Conservation (phyloP, 305 asterid genomes). For the Fraxinus sp. region DNA sequence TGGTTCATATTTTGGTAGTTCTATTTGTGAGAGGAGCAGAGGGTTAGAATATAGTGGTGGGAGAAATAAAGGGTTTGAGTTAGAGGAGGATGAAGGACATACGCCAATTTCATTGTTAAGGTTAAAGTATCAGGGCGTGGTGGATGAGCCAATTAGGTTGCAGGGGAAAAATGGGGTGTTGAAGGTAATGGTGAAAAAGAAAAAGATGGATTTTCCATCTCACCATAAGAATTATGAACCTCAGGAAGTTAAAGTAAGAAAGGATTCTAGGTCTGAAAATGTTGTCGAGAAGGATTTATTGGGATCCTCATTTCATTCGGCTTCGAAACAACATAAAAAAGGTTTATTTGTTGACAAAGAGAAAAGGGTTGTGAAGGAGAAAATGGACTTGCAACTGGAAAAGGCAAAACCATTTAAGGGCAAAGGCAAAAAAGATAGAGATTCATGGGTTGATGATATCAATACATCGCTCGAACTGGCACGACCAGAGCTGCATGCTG, state of each 20-base stretch:
- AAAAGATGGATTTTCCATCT: constrained; percentile 46
- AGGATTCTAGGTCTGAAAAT: constrained; percentile 41
- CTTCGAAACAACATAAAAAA: constrained; percentile 38
- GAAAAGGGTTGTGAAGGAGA: constrained; percentile 46
- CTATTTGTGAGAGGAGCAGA: constrained; percentile 44
- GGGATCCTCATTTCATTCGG: constrained; percentile 35
- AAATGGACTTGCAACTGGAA: constrained; percentile 43
- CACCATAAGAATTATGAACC: constrained; percentile 36
- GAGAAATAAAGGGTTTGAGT: constrained; percentile 42
- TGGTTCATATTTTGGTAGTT: constrained; percentile 42
- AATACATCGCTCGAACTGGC: constrained; percentile 65
- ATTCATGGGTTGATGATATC: constrained; percentile 43
- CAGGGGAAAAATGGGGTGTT: constrained; percentile 96
- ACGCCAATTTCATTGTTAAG: constrained; percentile 52
- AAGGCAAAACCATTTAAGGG: constrained; percentile 34
- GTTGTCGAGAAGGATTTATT: constrained; percentile 40
- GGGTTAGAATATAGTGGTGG: constrained; percentile 33
- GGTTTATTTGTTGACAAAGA: constrained; percentile 37
- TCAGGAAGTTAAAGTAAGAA: constrained; percentile 47
- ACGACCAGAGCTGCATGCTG: constrained; percentile 50
- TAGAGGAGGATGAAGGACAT: constrained; percentile 54
- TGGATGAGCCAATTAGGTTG: constrained; percentile 64
- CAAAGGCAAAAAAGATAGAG: constrained; percentile 42
- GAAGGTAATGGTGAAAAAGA: constrained; percentile 93
- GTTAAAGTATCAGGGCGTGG: constrained; percentile 49